phyloP scores from a whole-genome alignment of 75 land plant genomes.

The Pinus taeda region DNA sequence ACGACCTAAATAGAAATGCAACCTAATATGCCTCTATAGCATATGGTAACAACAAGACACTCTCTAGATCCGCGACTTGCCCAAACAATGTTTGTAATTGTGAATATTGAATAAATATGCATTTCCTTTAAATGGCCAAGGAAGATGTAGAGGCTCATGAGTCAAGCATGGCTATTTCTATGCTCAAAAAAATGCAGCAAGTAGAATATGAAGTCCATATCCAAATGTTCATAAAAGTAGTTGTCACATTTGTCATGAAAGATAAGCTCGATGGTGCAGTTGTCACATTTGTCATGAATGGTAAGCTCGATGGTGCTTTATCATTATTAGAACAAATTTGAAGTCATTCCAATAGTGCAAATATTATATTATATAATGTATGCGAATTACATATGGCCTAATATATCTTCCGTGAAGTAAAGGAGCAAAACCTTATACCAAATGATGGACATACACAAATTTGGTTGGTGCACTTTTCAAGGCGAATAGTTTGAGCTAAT shows the following conservation, averaged over 20 bases:
- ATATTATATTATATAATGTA: constrained; percentile 67
- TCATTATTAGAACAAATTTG: constrained; percentile 64
- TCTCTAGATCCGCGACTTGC: too few relatives aligned
- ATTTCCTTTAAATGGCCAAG: too few relatives aligned
- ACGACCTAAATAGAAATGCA: too few relatives aligned
- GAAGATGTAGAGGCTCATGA: constrained; percentile 4
- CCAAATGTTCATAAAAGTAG: constrained; percentile 11
- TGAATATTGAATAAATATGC: too few relatives aligned
- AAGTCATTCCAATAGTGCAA: constrained; percentile 50
- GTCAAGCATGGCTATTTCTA: too few relatives aligned
- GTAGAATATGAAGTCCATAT: constrained; percentile 17
- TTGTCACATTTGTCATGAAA: neutral
- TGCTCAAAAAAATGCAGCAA: neutral
- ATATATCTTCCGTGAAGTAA: constrained; percentile 55
- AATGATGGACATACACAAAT: constrained; percentile 72
- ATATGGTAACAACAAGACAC: too few relatives aligned
- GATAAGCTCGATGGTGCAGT: constrained; percentile 54
- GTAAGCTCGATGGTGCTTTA: constrained; percentile 62
- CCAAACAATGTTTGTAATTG: too few relatives aligned
- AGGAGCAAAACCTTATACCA: constrained; percentile 54
- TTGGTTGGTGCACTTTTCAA: constrained; percentile 70
- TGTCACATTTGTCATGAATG: too few relatives aligned
- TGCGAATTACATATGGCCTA: constrained; percentile 36
- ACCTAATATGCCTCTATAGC: too few relatives aligned
- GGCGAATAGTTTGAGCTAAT: constrained; percentile 50